Base-by-base conservation (phyloP, 495 filamentous ascomycete genomes). In the Clavariopsis aquatica region DNA sequence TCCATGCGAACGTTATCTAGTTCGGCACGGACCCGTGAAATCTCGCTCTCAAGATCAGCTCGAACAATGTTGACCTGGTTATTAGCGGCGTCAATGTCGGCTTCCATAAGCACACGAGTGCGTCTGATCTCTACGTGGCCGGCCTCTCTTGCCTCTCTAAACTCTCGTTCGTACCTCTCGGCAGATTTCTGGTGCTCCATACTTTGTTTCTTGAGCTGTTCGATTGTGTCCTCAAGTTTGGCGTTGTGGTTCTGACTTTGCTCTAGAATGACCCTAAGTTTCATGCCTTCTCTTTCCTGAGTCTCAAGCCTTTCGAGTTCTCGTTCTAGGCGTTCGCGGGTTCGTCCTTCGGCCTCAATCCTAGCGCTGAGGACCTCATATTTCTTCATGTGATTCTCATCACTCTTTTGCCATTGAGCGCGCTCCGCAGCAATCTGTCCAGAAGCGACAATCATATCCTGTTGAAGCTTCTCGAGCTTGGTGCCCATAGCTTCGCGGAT, bases 401-500 rank as follows among this genome's bases (percentile, higher is more conserved):
- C 88, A 66, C 83, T 87, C 76, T 86, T 85, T 49, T 81, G 80
- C 78, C 86, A 91, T 23, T 82, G 78, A n/a, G 87, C 83, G 70
- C 92, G 91, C 71, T 96, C 92, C 59, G 87, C 83, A 17, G 85
- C 84, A 57, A 96, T 85, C 55, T 95, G 87, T 46, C 82, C 81
- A 57, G 88, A 86, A n/a, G 89, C 85, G 54, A 77, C 79, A 12
- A 85, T 83, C 87, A 98, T 91, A 58, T 96, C 90, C 66, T 89
- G 83, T 77, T 96, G 92, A 51, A 98, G 77, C 56, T 81, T 82
- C 67, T 92, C 84, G 70, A 96, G 87, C 73, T 92, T 93, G 70
- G 81, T 80, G 65, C 89, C 85, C 78, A 96, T 88, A 69, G 79
- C 83, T 67, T 92, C 89, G 55, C 91, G 86, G 64, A 89, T 82